Base-by-base conservation (phyloP, 805 yeast genomes). In the Cyberlindnera suaveolens region DNA sequence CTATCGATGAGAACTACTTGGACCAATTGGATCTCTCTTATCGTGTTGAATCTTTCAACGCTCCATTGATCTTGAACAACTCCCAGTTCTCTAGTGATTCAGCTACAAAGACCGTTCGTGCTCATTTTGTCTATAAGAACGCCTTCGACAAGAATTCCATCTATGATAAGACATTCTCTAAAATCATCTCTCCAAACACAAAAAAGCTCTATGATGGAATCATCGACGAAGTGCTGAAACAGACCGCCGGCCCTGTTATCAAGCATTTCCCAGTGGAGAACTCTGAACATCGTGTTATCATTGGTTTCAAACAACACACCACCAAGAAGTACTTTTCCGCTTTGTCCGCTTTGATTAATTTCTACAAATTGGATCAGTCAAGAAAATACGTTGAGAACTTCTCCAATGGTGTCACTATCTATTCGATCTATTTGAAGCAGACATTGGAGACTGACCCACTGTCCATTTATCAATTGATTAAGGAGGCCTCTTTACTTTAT, bases 341-440 rank as follows among this genome's bases (percentile, higher is more conserved):
- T 17, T 73, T 91, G 48, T 76, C 87, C 40, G 85, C 90, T 50
- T 74, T 91, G 62, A 90, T 90, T 56, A 84, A 84, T 62, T 93
- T 88, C 71, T 91, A 91, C 67, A 85, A 88, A 49, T 75, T 93
- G 54, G 76, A 78, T 37, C 80, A 90, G 46, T 80, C 93, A 40
- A 79, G 96, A 64, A 89, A 89, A 67, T 93, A 90, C 61, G 89
- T 93, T 45, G 99, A 91, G 65, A 93, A 90, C 62, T 93, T 91
- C 62, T 73, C 90, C 52, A 88, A 90, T 60, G 96, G 96, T 41
- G 76, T 82, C 50, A 82, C 96, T 19, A 75, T 91, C 41, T 78
- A 89, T 56, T 89, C 97, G 32, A 76, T 89, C 72, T 93, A 93
- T 65, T 75, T 91, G 58, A 77, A 77, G 38, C 83, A 86, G 44